A percentile compares a stretch with the other conserved stretches of the same genome.
Evolutionary conservation across 139 green algal species (phyloP).

Genomic region (Choricystis sp.): DNA sequence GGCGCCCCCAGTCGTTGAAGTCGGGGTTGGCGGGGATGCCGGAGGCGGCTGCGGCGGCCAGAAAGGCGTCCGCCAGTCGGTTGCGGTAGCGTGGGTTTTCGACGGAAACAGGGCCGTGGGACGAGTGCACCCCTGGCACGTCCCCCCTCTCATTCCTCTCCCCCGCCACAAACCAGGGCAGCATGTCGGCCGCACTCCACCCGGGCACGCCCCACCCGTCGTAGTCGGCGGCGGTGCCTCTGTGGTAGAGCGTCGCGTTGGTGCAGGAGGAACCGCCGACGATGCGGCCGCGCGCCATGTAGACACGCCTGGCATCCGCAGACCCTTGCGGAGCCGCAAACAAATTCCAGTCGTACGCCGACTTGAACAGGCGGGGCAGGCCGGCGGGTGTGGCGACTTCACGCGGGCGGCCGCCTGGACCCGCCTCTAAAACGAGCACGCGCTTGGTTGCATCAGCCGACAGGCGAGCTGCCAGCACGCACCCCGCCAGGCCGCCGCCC

Average conservation of each 20-base stretch:
- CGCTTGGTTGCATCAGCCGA: constrained; percentile 52
- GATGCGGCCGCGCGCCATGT: constrained; percentile 62
- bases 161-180: constrained; percentile 53
- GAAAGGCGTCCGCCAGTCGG: constrained; percentile 55
- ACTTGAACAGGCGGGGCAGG: constrained; percentile 63
- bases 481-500: constrained; percentile 70
- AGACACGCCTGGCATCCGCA: constrained; percentile 46
- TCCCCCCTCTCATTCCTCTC: constrained; percentile 46
- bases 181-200: constrained; percentile 55
- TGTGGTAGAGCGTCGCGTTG: constrained; percentile 82
- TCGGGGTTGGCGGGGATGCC: constrained; percentile 54
- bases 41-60: constrained; percentile 33
- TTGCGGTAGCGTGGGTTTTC: constrained; percentile 48
- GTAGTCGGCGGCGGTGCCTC: constrained; percentile 59
- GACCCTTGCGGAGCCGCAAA: constrained; percentile 38
- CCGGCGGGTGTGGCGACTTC: constrained; percentile 42
- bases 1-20: constrained; percentile 71
- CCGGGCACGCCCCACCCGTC: constrained; percentile 61
- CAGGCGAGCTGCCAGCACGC: constrained; percentile 76
- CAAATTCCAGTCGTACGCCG: constrained; percentile 71
- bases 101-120: constrained; percentile 44
- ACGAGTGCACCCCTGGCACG: constrained; percentile 27
- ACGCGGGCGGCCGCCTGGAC: constrained; percentile 14
- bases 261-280: constrained; percentile 68
- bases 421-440: constrained; percentile 70